These are phyloP conservation scores for Thielaviopsis cerberus DNA, from an alignment of 2,329 filamentous ascomycete genomes.

Conservation along the genomic window DNA sequence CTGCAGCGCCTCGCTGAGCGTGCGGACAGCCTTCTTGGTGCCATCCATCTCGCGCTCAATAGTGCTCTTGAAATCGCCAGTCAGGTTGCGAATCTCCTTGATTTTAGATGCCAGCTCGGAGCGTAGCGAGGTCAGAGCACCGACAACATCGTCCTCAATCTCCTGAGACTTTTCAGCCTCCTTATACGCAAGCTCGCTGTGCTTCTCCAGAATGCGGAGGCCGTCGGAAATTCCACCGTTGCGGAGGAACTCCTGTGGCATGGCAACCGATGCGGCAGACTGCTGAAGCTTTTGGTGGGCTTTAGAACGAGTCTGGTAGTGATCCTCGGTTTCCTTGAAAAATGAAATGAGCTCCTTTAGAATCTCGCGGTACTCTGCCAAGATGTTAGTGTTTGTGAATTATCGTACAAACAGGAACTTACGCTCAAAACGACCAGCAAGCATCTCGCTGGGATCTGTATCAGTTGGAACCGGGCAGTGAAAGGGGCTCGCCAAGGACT, in stretches of 20 bases:
- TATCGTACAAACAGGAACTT: slow-evolving; percentile 17
- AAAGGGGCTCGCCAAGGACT: slow-evolving; percentile 49
- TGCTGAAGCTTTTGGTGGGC: slow-evolving; percentile 66
- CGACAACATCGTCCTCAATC: slow-evolving; percentile 79
- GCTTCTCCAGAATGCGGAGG: slow-evolving; percentile 57
- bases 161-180: slow-evolving; percentile 80
- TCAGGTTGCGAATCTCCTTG: slow-evolving; percentile 89
- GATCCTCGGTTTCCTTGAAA: slow-evolving; percentile 76
- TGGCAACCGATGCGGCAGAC: slow-evolving; percentile 59
- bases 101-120: slow-evolving; percentile 89
- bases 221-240: slow-evolving; percentile 80
- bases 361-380: slow-evolving; percentile 74
- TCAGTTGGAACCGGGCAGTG: slow-evolving; percentile 75
- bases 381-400: slow-evolving; percentile 5
- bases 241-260: slow-evolving; percentile 57
- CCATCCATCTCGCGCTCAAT: slow-evolving; percentile 87
- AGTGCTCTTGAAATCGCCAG: slow-evolving; percentile 89
- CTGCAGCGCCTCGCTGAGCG: slow-evolving; percentile 64
- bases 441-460: slow-evolving; percentile 70
- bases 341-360: slow-evolving; percentile 88
- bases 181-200: slow-evolving; percentile 60
- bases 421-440: slow-evolving; percentile 82
- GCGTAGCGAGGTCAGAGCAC: slow-evolving; percentile 66
- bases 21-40: slow-evolving; percentile 60
- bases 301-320: slow-evolving; percentile 75